Evolutionary conservation across 345 rosid species (phyloP).

Genomic region (Acer campestre): DNA sequence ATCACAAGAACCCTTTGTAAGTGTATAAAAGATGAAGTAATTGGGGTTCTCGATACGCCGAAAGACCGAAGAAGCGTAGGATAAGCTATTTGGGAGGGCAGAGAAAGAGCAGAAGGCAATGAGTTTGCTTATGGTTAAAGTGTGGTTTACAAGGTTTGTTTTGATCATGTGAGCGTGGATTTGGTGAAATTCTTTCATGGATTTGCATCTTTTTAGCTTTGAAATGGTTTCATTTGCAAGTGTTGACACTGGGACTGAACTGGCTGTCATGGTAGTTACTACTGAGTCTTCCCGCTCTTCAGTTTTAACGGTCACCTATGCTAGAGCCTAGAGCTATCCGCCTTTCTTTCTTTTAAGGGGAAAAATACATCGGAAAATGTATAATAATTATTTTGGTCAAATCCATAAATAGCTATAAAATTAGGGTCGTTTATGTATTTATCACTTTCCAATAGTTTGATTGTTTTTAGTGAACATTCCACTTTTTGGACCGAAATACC

Average conservation of each 20-base stretch:
- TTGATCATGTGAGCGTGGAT: slow-evolving; percentile 18
- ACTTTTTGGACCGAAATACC: too few species aligned
- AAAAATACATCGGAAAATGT: too few species aligned
- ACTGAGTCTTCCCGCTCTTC: background rate
- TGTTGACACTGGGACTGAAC: background rate
- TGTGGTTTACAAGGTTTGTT: slow-evolving; percentile 4
- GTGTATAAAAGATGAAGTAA: slow-evolving; percentile 4
- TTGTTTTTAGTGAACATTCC: too few species aligned
- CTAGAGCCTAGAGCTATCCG: background rate
- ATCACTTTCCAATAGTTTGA: too few species aligned
- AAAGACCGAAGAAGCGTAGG: slow-evolving; percentile 11
- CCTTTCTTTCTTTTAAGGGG: too few species aligned
- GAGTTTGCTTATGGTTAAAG: slow-evolving; percentile 14
- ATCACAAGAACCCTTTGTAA: slow-evolving; percentile 13
- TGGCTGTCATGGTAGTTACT: slow-evolving; percentile 5
- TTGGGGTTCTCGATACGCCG: slow-evolving; percentile 2
- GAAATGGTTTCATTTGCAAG: slow-evolving; percentile 2
- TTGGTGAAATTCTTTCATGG: slow-evolving; percentile 12
- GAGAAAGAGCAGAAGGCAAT: slow-evolving; percentile 15
- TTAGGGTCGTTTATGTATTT: too few species aligned
- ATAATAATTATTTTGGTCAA: too few species aligned
- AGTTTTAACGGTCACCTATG: background rate
- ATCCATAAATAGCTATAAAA: too few species aligned
- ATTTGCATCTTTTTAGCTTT: slow-evolving; percentile 1
- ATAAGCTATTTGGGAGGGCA: background rate